Conservation (phyloP, 169 alveolate genomes). For the Neospora caninum region DNA sequence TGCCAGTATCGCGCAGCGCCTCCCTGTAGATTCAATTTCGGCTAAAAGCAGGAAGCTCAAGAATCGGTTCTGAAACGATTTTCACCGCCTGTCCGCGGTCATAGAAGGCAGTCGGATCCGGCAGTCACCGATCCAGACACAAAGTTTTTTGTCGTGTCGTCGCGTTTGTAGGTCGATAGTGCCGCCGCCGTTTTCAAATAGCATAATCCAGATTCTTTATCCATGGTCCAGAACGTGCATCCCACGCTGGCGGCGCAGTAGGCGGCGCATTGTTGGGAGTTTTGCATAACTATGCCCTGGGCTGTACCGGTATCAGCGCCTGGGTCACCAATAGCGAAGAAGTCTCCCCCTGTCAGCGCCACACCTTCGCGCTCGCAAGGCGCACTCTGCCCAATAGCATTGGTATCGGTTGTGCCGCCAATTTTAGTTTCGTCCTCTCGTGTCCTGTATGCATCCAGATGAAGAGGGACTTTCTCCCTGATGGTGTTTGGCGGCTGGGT, state of each 20-base stretch:
- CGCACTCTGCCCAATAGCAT: background rate
- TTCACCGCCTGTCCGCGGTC: background rate
- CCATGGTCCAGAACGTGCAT: conserved; percentile 30
- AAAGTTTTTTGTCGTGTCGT: background rate
- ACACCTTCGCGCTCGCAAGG: conserved; percentile 26
- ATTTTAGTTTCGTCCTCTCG: background rate
- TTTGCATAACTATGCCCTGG: conserved; percentile 9
- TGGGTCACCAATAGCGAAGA: background rate
- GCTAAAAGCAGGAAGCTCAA: no score
- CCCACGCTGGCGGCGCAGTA: background rate
- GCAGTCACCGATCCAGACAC: conserved; percentile 13
- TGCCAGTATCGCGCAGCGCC: no score
- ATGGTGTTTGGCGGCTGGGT: no score
- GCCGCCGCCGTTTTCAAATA: conserved; percentile 8
- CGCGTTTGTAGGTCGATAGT: background rate
- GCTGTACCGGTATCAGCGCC: background rate
- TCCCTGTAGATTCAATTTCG: no score
- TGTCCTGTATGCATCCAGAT: background rate
- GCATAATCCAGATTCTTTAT: background rate
- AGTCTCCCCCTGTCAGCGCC: conserved; percentile 29
- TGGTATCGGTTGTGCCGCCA: background rate
- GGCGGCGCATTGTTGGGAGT: background rate
- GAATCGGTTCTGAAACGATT: no score
- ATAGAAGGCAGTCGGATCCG: background rate
- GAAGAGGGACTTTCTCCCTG: no score